Evolutionary conservation across 2,329 filamentous ascomycete species (phyloP).

Genomic region (Westerdykella ornata): DNA sequence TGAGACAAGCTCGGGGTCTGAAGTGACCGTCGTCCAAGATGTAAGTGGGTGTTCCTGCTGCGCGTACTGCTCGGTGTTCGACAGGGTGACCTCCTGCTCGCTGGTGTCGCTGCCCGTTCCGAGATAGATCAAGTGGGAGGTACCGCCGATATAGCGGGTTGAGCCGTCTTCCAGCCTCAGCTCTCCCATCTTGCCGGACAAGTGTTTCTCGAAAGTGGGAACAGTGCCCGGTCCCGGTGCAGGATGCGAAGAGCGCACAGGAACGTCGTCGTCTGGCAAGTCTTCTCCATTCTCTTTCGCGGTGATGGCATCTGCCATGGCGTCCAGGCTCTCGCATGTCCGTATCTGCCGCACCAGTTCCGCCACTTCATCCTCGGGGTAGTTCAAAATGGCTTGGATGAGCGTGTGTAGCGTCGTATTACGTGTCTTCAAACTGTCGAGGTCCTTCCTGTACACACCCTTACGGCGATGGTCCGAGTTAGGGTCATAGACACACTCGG

Average conservation of each 20-base stretch:
- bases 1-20: slow-evolving; percentile 68
- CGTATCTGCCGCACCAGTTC: slow-evolving; percentile 79
- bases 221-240: slow-evolving; percentile 33
- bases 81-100: slow-evolving; percentile 27
- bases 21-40: slow-evolving; percentile 83
- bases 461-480: slow-evolving; percentile 94
- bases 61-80: slow-evolving; percentile 43
- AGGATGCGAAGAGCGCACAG: slow-evolving; percentile 19
- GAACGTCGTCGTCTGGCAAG: slow-evolving; percentile 41
- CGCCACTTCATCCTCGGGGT: slow-evolving; percentile 76
- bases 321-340: slow-evolving; percentile 68
- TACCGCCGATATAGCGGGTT: slow-evolving; percentile 86
- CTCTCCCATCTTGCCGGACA: slow-evolving; percentile 91
- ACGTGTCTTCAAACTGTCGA: slow-evolving; percentile 77
- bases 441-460: slow-evolving; percentile 92
- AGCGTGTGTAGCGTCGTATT: slow-evolving; percentile 87
- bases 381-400: slow-evolving; percentile 87
- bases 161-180: slow-evolving; percentile 79
- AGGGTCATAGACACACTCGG: slow-evolving; percentile 88
- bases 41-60: slow-evolving; percentile 62
- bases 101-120: slow-evolving; percentile 28
- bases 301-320: slow-evolving; percentile 55
- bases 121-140: slow-evolving; percentile 84
- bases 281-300: slow-evolving; percentile 47
- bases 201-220: slow-evolving; percentile 62